These are phyloP conservation scores for Arthroderma uncinatum DNA, from an alignment of 2,329 filamentous ascomycete species.

Conservation along the genomic window DNA sequence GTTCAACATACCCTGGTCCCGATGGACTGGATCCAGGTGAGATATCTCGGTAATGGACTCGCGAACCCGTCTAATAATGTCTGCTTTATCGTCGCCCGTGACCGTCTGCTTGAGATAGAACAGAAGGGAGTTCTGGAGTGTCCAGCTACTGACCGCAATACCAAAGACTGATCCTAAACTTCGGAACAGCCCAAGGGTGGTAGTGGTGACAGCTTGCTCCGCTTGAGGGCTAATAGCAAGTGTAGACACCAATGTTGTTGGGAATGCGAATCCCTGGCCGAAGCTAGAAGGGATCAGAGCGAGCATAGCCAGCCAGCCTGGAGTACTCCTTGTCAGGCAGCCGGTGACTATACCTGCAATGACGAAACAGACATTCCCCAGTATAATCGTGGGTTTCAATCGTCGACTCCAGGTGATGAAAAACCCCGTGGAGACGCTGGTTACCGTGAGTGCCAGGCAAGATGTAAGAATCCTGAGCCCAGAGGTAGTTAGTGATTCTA, in stretches of 20 bases:
- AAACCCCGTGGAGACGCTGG: constrained; percentile 50
- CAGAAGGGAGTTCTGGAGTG: constrained; percentile 60
- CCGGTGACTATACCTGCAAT: constrained; percentile 43
- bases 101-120: constrained; percentile 50
- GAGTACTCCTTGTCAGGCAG: constrained; percentile 42
- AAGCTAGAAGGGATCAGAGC: constrained; percentile 47
- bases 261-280: constrained; percentile 55
- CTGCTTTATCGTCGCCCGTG: constrained; percentile 46
- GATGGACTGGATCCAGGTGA: constrained; percentile 36
- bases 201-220: constrained; percentile 58
- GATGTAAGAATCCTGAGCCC: constrained; percentile 61
- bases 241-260: constrained; percentile 52
- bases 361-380: constrained; percentile 41
- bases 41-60: constrained; percentile 41
- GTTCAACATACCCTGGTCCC: constrained; percentile 35
- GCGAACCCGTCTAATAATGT: constrained; percentile 41
- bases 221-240: constrained; percentile 48
- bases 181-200: constrained; percentile 60
- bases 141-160: constrained; percentile 58
- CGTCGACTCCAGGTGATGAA: constrained; percentile 49
- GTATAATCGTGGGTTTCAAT: constrained; percentile 48
- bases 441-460: constrained; percentile 44
- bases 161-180: constrained; percentile 62
- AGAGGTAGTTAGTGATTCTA: constrained; percentile 57
- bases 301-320: constrained; percentile 44